Evolutionary conservation across 768 basidiomycete species (phyloP).

Genomic region (Leccinum variicolor): DNA sequence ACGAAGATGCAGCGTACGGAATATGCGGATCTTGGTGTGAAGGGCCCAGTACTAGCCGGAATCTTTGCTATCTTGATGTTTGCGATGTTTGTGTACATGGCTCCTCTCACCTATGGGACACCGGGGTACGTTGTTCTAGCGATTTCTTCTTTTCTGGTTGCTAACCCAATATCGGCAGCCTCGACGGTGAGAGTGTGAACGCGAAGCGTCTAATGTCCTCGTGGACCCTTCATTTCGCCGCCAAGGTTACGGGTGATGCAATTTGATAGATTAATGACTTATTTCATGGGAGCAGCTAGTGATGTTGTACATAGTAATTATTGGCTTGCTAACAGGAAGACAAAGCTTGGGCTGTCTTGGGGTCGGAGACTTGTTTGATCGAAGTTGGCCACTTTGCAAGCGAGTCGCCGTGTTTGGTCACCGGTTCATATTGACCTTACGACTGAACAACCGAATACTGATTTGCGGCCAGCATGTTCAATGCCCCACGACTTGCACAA

Average conservation of each 20-base stretch:
- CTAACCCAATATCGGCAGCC: conserved; percentile 40
- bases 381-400: not conserved
- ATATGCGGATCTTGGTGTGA: conserved; percentile 73
- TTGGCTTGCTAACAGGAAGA: conserved; percentile 11
- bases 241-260: conserved; percentile 51
- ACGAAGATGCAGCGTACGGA: conserved; percentile 50
- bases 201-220: conserved; percentile 76
- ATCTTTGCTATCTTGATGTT: conserved; percentile 60
- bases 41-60: conserved; percentile 64
- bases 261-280: conserved; percentile 16
- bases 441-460: conserved; percentile 10
- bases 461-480: conserved; percentile 60
- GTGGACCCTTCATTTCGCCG: conserved; percentile 94
- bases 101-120: conserved; percentile 94
- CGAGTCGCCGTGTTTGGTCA: not conserved
- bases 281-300: conserved; percentile 12
- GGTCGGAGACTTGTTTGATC: not conserved
- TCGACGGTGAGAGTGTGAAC: conserved; percentile 85
- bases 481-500: conserved; percentile 73
- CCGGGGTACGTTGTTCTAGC: conserved; percentile 66
- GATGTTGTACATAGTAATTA: conserved; percentile 21
- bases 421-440: conserved; percentile 7
- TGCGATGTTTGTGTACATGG: conserved; percentile 66
- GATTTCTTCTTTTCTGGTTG: conserved; percentile 4
- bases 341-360: not conserved